These are phyloP conservation scores for Mortierella sp. DNA, from an alignment of 371 early-diverging fungal species.

Conservation along the genomic window DNA sequence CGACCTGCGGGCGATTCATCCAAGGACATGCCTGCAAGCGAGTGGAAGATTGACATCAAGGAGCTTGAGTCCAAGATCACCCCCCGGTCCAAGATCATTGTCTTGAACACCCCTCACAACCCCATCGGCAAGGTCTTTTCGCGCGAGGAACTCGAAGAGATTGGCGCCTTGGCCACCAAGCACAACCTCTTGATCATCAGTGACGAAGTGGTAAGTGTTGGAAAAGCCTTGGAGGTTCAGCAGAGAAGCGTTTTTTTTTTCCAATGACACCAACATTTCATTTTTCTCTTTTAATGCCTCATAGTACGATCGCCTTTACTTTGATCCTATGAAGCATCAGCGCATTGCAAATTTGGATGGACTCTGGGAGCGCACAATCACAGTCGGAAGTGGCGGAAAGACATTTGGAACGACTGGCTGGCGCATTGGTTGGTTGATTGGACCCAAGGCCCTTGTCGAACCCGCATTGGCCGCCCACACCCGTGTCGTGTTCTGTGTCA, in stretches of 20 bases:
- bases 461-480: constrained; percentile 91
- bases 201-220: constrained; percentile 87
- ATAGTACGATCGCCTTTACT: constrained; percentile 93
- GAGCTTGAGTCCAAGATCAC: constrained; percentile 87
- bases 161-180: constrained; percentile 84
- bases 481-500: constrained; percentile 90
- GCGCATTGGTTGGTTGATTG: constrained; percentile 97
- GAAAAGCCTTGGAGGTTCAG: no score
- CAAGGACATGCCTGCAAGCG: constrained; percentile 69
- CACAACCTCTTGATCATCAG: constrained; percentile 90
- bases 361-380: constrained; percentile 94
- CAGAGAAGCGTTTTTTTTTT: no score
- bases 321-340: constrained; percentile 75
- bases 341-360: constrained; percentile 87
- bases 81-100: constrained; percentile 86
- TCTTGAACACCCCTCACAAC: constrained; percentile 97
- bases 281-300: neutral
- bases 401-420: constrained; percentile 97
- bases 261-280: neutral
- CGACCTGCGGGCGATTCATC: constrained; percentile 65
- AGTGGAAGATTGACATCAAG: constrained; percentile 90
- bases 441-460: constrained; percentile 80
- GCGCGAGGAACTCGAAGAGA: constrained; percentile 81
- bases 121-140: constrained; percentile 93
- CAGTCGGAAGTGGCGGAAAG: constrained; percentile 95